phyloP scores from a whole-genome alignment of 108 stramenopile genomes.

The Asterionellopsis glacialis region DNA sequence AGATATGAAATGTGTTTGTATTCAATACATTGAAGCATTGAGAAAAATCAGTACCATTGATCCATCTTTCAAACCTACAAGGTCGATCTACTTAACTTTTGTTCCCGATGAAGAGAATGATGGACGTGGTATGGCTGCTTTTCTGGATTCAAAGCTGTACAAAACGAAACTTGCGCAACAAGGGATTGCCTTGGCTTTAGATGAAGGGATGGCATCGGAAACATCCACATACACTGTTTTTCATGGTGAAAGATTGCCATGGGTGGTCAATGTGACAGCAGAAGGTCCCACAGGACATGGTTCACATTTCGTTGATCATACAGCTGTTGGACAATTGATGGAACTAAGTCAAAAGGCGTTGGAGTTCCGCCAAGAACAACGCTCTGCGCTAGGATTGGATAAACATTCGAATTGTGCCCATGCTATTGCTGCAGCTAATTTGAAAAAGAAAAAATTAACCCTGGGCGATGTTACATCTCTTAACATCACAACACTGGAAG shows the following conservation, averaged over 20 bases:
- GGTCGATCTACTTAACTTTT: constrained; percentile 64
- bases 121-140: constrained; percentile 86
- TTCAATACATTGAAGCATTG: constrained; percentile 92
- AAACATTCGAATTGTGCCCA: constrained; percentile 68
- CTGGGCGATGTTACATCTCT: constrained; percentile 95
- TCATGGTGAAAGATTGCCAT: constrained; percentile 92
- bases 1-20: constrained; percentile 97
- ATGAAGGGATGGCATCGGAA: constrained; percentile 84
- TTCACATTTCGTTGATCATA: constrained; percentile 88
- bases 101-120: constrained; percentile 74
- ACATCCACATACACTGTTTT: constrained; percentile 85
- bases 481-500: constrained; percentile 91
- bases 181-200: constrained; percentile 81
- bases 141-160: constrained; percentile 63
- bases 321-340: constrained; percentile 92
- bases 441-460: constrained; percentile 24
- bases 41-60: constrained; percentile 20
- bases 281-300: constrained; percentile 95
- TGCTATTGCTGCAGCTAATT: constrained; percentile 40
- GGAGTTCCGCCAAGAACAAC: constrained; percentile 81
- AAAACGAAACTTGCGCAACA: constrained; percentile 1
- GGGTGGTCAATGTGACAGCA: constrained; percentile 88
- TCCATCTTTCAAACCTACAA: constrained; percentile 44
- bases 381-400: constrained; percentile 51
- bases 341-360: constrained; percentile 82